Conservation (phyloP, 2,329 filamentous ascomycete genomes). For the Ceratocystis harringtonii region DNA sequence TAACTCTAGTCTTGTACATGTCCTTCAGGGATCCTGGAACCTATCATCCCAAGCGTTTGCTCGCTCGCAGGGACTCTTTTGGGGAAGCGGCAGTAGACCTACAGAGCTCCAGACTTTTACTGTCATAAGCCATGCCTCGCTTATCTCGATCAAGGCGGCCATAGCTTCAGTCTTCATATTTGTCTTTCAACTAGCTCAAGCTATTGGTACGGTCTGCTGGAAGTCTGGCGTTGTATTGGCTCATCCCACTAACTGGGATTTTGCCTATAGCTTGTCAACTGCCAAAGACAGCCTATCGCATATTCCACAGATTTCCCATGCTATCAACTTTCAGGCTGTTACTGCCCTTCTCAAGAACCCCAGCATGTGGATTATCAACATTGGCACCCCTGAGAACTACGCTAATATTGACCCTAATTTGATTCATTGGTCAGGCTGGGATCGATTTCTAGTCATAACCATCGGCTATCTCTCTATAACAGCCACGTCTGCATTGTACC, state of each 20-base stretch:
- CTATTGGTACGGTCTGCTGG: not conserved
- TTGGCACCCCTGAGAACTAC: slow-evolving; percentile 25
- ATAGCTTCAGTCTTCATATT: not conserved
- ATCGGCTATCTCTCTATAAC: slow-evolving; percentile 70
- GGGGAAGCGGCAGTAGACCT: not conserved
- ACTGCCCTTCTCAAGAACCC: slow-evolving; percentile 30
- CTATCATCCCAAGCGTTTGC: slow-evolving; percentile 1
- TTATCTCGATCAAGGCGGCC: slow-evolving; percentile 42
- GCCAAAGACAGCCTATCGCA: not conserved
- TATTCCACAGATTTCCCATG: not conserved
- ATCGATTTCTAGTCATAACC: slow-evolving; percentile 56
- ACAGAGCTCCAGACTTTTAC: slow-evolving; percentile 63
- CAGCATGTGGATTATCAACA: slow-evolving; percentile 41
- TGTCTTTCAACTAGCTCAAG: not conserved
- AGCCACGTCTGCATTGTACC: slow-evolving; percentile 59
- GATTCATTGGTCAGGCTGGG: slow-evolving; percentile 51
- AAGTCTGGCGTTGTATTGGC: not conserved
- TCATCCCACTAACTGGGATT: slow-evolving; percentile 2
- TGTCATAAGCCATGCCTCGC: slow-evolving; percentile 55
- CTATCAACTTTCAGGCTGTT: slow-evolving; percentile 9
- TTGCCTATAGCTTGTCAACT: not conserved
- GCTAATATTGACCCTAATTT: slow-evolving; percentile 39
- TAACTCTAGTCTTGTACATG: slow-evolving; percentile 17
- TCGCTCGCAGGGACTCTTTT: not conserved
- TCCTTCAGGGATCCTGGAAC: not conserved